A percentile compares a stretch with the other conserved stretches of the same genome.
These are phyloP conservation scores for Boletus reticuloceps DNA, from an alignment of 768 basidiomycete genomes.

Conservation along the genomic window DNA sequence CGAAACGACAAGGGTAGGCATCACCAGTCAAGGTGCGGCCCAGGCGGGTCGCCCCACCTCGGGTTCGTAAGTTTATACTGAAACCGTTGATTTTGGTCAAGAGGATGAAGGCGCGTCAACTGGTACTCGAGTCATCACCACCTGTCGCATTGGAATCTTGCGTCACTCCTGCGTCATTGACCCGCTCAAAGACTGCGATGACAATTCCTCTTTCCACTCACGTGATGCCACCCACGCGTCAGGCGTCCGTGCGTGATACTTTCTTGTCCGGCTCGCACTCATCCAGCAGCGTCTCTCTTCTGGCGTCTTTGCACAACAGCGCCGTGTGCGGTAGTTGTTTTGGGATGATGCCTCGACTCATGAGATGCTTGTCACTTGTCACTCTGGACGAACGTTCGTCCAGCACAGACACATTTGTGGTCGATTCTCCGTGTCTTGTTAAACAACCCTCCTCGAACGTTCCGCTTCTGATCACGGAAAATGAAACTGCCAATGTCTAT, in stretches of 20 bases:
- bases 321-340: background rate
- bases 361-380: conserved; percentile 7
- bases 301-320: background rate
- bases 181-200: background rate
- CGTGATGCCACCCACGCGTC: conserved; percentile 6
- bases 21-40: background rate
- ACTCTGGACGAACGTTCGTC: conserved; percentile 11
- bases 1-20: background rate
- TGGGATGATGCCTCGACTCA: conserved; percentile 1
- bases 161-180: background rate
- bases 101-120: conserved; percentile 21
- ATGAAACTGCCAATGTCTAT: background rate
- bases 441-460: conserved; percentile 5
- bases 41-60: background rate
- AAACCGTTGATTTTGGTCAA: conserved; percentile 25
- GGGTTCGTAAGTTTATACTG: conserved; percentile 20
- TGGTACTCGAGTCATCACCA: background rate
- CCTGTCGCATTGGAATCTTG: background rate
- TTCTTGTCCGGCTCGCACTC: background rate
- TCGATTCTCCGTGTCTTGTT: conserved; percentile 18
- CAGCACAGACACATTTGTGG: conserved; percentile 22
- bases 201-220: background rate
- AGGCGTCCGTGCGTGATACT: background rate
- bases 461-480: conserved; percentile 2
- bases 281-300: conserved; percentile 8